Evolutionary conservation across 352 stramenopile genomes (phyloP).

Genomic region (Phytophthora agathidicida): DNA sequence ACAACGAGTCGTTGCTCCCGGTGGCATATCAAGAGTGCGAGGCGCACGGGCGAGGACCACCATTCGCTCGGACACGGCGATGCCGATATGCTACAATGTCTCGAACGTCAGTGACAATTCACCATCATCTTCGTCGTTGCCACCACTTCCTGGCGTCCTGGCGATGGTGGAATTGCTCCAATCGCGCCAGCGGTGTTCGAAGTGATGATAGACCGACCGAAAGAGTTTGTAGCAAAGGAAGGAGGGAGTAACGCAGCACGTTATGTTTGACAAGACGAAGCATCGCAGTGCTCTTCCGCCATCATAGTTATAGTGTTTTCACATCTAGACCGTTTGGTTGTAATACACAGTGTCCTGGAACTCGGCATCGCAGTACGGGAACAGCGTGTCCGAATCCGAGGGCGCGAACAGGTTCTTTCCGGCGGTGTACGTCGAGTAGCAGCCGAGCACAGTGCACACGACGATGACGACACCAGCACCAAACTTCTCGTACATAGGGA

Average conservation of each 20-base stretch:
- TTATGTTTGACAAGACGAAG: not conserved
- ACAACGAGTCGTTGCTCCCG: too few species aligned
- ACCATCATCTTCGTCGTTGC: too few species aligned
- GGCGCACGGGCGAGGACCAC: too few species aligned
- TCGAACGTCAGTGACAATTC: too few species aligned
- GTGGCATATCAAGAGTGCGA: too few species aligned
- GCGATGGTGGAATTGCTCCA: too few species aligned
- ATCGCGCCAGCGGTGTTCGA: too few species aligned
- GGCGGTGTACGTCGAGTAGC: slow-evolving; percentile 52
- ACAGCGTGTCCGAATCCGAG: slow-evolving; percentile 37
- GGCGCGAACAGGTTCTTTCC: slow-evolving; percentile 53
- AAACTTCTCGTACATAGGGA: slow-evolving; percentile 52
- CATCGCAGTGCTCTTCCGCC: slow-evolving; percentile 3
- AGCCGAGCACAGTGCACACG: slow-evolving; percentile 49
- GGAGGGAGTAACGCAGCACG: slow-evolving; percentile 2
- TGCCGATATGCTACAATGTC: too few species aligned
- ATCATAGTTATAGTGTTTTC: slow-evolving; percentile 25
- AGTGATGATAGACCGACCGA: too few species aligned
- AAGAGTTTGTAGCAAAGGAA: not conserved
- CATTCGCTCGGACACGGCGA: too few species aligned
- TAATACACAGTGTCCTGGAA: slow-evolving; percentile 44
- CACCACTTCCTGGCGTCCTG: too few species aligned
- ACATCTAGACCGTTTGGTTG: slow-evolving; percentile 32
- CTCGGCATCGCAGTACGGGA: slow-evolving; percentile 58
- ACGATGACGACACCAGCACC: slow-evolving; percentile 35